These are phyloP conservation scores for Ogataea degrootiae DNA, from an alignment of 805 yeast species.

Conservation along the genomic window DNA sequence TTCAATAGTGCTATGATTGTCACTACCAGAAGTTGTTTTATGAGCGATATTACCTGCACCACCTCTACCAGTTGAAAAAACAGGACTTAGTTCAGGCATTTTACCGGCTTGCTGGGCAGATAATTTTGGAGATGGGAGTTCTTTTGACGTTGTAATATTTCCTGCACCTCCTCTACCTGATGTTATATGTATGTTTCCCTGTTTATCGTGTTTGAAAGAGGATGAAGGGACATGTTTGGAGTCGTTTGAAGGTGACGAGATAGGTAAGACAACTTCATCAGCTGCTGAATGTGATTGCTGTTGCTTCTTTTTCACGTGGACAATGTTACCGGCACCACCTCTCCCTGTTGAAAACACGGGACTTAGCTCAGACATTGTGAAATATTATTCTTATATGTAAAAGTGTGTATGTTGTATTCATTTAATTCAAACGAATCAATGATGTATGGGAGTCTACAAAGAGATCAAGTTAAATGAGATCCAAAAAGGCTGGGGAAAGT, in stretches of 20 bases:
- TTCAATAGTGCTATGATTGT: constrained; percentile 15
- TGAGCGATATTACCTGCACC: constrained; percentile 51
- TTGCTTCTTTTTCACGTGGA: constrained; percentile 6
- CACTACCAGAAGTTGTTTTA: neutral
- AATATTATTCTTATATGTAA: neutral
- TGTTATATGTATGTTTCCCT: constrained; percentile 37
- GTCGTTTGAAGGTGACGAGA: neutral
- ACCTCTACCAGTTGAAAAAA: constrained; percentile 52
- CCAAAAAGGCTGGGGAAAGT: too few species aligned
- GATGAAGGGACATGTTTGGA: neutral
- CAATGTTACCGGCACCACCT: constrained; percentile 34
- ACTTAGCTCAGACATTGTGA: constrained; percentile 13
- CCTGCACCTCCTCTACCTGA: constrained; percentile 60
- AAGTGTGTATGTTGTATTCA: neutral
- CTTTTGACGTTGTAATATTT: constrained; percentile 37
- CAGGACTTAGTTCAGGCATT: constrained; percentile 28
- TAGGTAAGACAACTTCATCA: constrained; percentile 17
- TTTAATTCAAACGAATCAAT: neutral
- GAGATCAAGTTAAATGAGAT: too few species aligned
- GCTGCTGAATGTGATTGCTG: constrained; percentile 13
- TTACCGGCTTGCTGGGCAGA: constrained; percentile 25
- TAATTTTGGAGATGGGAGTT: constrained; percentile 41
- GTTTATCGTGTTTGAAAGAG: constrained; percentile 25
- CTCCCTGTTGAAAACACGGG: constrained; percentile 31
- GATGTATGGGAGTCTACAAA: too few species aligned